Evolutionary conservation across 371 early-diverging fungal species (phyloP), one percentile per base, ranked within the genome.

Genomic region (Sporodiniella umbellata): DNA sequence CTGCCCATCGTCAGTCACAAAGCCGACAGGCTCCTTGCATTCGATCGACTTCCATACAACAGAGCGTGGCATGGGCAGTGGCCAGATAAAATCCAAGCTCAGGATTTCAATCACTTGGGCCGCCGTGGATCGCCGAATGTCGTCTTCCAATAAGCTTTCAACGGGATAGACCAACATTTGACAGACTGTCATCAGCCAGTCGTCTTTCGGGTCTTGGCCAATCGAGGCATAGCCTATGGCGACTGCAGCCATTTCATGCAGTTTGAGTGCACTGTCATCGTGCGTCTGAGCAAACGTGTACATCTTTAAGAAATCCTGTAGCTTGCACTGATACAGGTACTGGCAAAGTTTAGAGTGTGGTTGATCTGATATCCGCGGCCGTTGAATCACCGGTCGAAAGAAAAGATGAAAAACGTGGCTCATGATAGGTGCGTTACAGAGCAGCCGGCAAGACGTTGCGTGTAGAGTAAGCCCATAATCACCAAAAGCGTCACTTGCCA

Each of bases 141-240:
- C 44, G n/a, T n/a, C n/a, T n/a, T n/a, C n/a, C n/a, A n/a, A n/a
- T 12, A 48, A 58, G 3, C 60, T 49, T 28, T 61, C 53, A 11
- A 69, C 46, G 14, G 59, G 58, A 33, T 58, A 69, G 4, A 69
- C 58, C 18, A 70, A n/a, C 71, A 70, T 70, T 33, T 64, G 67
- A 45, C 67, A 70, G 1, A 66, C 15, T 8, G 52, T 50, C 2
- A 62, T 62, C 55, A 70, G 61, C 62, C 65, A 64, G 12, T 52
- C 30, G 0, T 33, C 15, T 5, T 24, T 17, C 1, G 30, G 15
- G 8, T 42, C 14, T 0, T 44, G 25, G 4, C 57, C 63, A 6
- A 57, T 46, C 5, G 58, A 48, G 1, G 62, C 54, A 42, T 70
- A 70, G 0, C 46, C 58, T 15, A 64, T 39, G 1, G 71, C 71